phyloP scores from a whole-genome alignment of 331 rosid genomes.

The Phaseolus coccineus region DNA sequence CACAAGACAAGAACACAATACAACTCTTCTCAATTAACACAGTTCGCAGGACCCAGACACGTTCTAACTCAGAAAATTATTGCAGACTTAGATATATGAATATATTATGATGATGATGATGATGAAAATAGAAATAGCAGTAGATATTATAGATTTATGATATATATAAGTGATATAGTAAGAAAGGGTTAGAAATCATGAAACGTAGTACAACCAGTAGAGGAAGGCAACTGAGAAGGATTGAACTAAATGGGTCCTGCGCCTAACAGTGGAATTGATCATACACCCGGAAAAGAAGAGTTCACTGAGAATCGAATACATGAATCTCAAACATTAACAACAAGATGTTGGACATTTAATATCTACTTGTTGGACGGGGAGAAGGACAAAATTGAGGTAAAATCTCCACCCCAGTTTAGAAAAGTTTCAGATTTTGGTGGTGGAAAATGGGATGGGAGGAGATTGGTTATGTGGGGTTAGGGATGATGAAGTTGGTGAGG shows the following conservation, averaged over 20 bases:
- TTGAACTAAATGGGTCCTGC: conserved; percentile 98
- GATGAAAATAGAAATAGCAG: neutral
- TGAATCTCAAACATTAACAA: conserved; percentile 91
- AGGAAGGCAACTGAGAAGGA: conserved; percentile 97
- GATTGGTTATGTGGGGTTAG: conserved; percentile 24
- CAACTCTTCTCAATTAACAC: conserved; percentile 6
- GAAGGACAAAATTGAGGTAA: conserved; percentile 1
- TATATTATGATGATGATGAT: neutral
- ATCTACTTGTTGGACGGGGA: neutral
- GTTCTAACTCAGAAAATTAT: conserved; percentile 26
- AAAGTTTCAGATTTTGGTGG: conserved; percentile 33
- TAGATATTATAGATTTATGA: neutral
- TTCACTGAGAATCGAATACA: conserved; percentile 92
- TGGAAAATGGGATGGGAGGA: neutral
- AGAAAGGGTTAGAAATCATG: conserved; percentile 58
- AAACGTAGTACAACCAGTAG: conserved; percentile 92
- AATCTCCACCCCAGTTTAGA: conserved; percentile 33
- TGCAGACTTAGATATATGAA: conserved; percentile 11
- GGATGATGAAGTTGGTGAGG: neutral
- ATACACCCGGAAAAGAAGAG: conserved; percentile 78
- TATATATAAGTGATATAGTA: conserved; percentile 17
- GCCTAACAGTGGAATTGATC: conserved; percentile 85
- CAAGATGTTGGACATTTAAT: conserved; percentile 61
- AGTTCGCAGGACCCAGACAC: conserved; percentile 62
- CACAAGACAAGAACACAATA: neutral